Percentiles rank a stretch among this genome's conserved stretches.
phyloP scores from a whole-genome alignment of 2,329 filamentous ascomycete genomes.

The Phyllosticta citriasiana region DNA sequence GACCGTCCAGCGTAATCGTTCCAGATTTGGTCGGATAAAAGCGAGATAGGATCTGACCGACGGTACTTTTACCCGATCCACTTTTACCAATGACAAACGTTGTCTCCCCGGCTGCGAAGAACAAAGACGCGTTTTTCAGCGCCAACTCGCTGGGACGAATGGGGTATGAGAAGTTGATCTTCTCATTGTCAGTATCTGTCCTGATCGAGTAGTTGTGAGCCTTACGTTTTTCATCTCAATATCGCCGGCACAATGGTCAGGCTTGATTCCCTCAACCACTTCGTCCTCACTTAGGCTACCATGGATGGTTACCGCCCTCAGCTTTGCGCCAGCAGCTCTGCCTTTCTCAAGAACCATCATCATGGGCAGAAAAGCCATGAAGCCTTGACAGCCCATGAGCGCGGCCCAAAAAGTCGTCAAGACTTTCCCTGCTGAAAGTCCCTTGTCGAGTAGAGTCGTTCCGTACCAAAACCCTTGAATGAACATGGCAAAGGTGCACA shows the following conservation, averaged over 20 bases:
- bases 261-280: conserved; percentile 16
- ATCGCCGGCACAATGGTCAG: conserved; percentile 47
- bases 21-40: conserved; percentile 63
- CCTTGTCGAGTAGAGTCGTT: conserved; percentile 53
- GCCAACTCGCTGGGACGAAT: conserved; percentile 52
- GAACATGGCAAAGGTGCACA: conserved; percentile 70
- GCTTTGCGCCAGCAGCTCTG: conserved; percentile 56
- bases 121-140: conserved; percentile 53
- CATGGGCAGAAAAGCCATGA: conserved; percentile 66
- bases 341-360: conserved; percentile 72
- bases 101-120: conserved; percentile 60
- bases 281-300: conserved; percentile 18
- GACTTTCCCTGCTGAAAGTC: conserved; percentile 53
- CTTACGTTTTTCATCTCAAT: conserved; percentile 60
- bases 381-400: conserved; percentile 62
- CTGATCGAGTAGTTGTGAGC: conserved; percentile 2
- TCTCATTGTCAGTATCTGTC: not conserved
- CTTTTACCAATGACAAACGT: conserved; percentile 78
- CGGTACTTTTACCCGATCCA: conserved; percentile 85
- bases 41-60: conserved; percentile 68
- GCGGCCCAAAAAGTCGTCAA: conserved; percentile 80
- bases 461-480: conserved; percentile 89
- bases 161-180: conserved; percentile 80
- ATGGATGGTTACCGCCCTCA: conserved; percentile 40
- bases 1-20: conserved; percentile 57